Percentiles rank a stretch among this genome's conserved stretches.
Evolutionary conservation across 2,329 filamentous ascomycete species (phyloP).

Genomic region (Purpureocillium lavendulum): DNA sequence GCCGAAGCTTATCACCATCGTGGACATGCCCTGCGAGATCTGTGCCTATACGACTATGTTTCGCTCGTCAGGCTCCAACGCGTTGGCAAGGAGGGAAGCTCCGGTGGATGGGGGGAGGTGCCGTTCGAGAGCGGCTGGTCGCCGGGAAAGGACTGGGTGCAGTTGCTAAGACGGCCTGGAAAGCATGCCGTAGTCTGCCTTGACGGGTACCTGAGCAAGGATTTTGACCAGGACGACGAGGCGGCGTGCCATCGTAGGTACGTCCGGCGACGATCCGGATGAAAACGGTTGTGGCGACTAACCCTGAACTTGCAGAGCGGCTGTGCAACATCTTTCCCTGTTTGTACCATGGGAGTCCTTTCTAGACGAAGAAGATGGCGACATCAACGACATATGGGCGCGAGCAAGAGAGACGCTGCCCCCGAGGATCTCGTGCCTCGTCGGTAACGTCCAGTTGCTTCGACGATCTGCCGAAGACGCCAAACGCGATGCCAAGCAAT

Average conservation of each 20-base stretch:
- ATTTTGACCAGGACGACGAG: conserved; percentile 1
- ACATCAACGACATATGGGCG: conserved; percentile 6
- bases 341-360: conserved; percentile 7
- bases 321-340: conserved; percentile 3
- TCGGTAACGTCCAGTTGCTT: background rate
- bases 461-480: background rate
- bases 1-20: conserved; percentile 4
- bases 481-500: background rate
- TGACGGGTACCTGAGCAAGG: conserved; percentile 2
- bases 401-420: conserved; percentile 2
- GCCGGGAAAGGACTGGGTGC: background rate
- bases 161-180: background rate
- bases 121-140: background rate
- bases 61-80: conserved; percentile 3
- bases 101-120: background rate
- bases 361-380: background rate
- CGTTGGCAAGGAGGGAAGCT: background rate
- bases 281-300: background rate
- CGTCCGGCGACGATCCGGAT: background rate
- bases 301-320: background rate
- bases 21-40: background rate
- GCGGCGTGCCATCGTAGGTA: background rate
- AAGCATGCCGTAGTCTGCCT: background rate
- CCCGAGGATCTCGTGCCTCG: background rate
- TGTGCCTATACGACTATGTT: conserved; percentile 5